A percentile compares a stretch with the other conserved stretches of the same genome.
Conservation (phyloP, 2,329 filamentous ascomycete species). For the Thermothelomyces thermophilus region DNA sequence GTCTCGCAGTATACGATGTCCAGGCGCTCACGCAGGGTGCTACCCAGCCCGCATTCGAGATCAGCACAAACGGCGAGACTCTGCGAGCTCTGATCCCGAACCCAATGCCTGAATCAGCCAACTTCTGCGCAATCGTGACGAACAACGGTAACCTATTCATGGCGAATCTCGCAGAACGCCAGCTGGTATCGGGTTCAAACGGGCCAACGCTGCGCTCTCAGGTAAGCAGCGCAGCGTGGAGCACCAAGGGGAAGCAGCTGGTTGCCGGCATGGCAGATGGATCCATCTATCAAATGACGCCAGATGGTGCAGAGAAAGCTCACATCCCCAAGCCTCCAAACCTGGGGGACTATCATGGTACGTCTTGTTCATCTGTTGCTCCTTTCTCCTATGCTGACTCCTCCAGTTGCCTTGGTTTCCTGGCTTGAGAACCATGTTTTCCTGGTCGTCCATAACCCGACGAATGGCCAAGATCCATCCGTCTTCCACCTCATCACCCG, state of each 20-base stretch:
- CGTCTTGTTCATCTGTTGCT: slow-evolving; percentile 26
- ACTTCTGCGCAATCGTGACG: slow-evolving; percentile 76
- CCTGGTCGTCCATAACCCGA: slow-evolving; percentile 68
- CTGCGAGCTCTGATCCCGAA: slow-evolving; percentile 75
- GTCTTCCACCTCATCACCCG: slow-evolving; percentile 76
- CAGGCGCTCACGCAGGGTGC: slow-evolving; percentile 59
- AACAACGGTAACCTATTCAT: slow-evolving; percentile 74
- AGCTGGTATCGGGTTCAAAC: slow-evolving; percentile 49
- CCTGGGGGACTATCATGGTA: slow-evolving; percentile 62
- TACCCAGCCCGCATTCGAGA: slow-evolving; percentile 63
- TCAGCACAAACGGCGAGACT: slow-evolving; percentile 67
- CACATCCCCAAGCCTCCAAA: slow-evolving; percentile 71
- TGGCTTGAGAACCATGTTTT: slow-evolving; percentile 91
- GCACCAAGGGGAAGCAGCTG: slow-evolving; percentile 84
- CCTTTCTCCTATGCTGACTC: neutral
- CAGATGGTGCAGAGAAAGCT: slow-evolving; percentile 68
- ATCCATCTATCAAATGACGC: slow-evolving; percentile 74
- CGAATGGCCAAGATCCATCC: slow-evolving; percentile 54
- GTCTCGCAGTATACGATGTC: slow-evolving; percentile 77
- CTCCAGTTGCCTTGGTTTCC: slow-evolving; percentile 61
- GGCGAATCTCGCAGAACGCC: slow-evolving; percentile 66
- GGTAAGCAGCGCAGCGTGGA: slow-evolving; percentile 86
- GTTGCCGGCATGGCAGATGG: slow-evolving; percentile 81
- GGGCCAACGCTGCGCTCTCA: slow-evolving; percentile 62
- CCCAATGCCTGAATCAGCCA: slow-evolving; percentile 63